Conservation (phyloP, 805 yeast genomes). For the Vanderwaltozyma tropicalis region DNA sequence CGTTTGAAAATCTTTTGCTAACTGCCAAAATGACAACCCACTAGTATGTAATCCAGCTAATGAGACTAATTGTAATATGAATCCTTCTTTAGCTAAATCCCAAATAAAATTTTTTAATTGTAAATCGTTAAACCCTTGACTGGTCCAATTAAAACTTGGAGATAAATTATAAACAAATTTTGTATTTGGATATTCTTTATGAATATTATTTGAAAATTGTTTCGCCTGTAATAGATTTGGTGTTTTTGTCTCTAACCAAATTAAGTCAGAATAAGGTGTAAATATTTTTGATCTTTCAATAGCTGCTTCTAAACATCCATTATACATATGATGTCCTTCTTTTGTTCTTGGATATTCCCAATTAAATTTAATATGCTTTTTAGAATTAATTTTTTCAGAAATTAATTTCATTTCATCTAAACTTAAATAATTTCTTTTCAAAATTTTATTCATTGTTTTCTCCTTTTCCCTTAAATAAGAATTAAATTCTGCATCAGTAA, state of each 20-base stretch:
- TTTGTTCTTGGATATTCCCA: slow-evolving; percentile 53
- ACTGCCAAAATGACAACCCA: slow-evolving; percentile 42
- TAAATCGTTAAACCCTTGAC: slow-evolving; percentile 41
- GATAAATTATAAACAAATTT: slow-evolving; percentile 51
- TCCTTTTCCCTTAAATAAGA: slow-evolving; percentile 16
- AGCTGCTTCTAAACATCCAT: slow-evolving; percentile 44
- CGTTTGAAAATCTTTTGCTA: slow-evolving; percentile 37
- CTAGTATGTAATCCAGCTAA: slow-evolving; percentile 49
- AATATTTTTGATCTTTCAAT: slow-evolving; percentile 42
- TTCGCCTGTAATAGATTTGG: slow-evolving; percentile 45
- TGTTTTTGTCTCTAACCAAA: slow-evolving; percentile 55
- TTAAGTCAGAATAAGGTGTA: slow-evolving; percentile 36
- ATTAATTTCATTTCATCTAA: slow-evolving; percentile 15
- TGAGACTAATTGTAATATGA: slow-evolving; percentile 48
- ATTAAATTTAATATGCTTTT: slow-evolving; percentile 35
- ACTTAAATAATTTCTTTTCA: slow-evolving; percentile 21
- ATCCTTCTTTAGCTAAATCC: slow-evolving; percentile 47
- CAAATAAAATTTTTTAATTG: slow-evolving; percentile 40
- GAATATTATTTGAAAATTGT: slow-evolving; percentile 37
- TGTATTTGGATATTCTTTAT: slow-evolving; percentile 38
- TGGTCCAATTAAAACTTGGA: slow-evolving; percentile 53
- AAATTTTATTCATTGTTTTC: slow-evolving; percentile 7
- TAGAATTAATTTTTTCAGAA: slow-evolving; percentile 23
- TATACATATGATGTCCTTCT: slow-evolving; percentile 45
- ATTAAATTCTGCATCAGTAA: slow-evolving; percentile 13